Conservation (phyloP, 805 yeast species). For the Wickerhamiella allomyrinae region DNA sequence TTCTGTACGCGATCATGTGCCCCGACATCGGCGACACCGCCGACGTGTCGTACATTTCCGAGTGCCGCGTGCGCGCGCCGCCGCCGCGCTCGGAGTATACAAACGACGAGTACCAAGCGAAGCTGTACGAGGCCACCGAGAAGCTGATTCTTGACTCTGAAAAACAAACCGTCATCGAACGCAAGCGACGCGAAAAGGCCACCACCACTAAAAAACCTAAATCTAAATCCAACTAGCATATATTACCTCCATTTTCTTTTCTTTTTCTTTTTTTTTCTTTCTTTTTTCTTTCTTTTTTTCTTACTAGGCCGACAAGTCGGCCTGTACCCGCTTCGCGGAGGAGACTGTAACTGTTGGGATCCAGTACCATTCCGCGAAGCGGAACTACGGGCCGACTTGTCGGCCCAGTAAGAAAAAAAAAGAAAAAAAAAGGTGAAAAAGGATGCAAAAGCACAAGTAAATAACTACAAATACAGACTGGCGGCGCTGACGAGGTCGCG, state of each 20-base stretch:
- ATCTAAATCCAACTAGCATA: too few relatives aligned
- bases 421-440: too few relatives aligned
- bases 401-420: too few relatives aligned
- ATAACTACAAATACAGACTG: slow-evolving; percentile 50
- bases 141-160: slow-evolving; percentile 46
- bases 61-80: slow-evolving; percentile 39
- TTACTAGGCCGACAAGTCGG: too few relatives aligned
- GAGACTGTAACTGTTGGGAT: too few relatives aligned
- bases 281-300: too few relatives aligned
- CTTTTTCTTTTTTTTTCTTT: too few relatives aligned
- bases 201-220: too few relatives aligned
- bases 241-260: too few relatives aligned
- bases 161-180: slow-evolving; percentile 51
- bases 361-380: too few relatives aligned
- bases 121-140: slow-evolving; percentile 48
- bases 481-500: slow-evolving; percentile 97
- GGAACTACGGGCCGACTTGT: too few relatives aligned
- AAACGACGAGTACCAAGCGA: slow-evolving; percentile 45
- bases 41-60: slow-evolving; percentile 62
- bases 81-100: slow-evolving; percentile 50
- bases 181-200: slow-evolving; percentile 29
- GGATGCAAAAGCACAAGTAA: not conserved
- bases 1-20: slow-evolving; percentile 51
- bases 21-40: slow-evolving; percentile 50
- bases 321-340: too few relatives aligned